Conservation (phyloP, 306 rosid genomes). For the Oemleria cerasiformis region DNA sequence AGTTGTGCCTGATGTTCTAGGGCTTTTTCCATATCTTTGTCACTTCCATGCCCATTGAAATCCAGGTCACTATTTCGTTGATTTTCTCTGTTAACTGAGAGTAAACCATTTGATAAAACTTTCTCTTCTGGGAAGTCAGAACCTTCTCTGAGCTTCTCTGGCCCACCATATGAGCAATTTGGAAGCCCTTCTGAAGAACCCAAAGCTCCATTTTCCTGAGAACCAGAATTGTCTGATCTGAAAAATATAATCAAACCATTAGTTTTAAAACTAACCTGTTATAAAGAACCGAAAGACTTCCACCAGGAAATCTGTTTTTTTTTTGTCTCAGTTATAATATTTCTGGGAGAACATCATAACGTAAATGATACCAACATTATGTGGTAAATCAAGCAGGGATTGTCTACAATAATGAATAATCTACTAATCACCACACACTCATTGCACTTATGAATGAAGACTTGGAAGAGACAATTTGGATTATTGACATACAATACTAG, state of each 20-base stretch:
- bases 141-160: constrained; percentile 35
- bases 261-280: background rate
- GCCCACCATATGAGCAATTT: constrained; percentile 34
- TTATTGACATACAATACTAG: no score
- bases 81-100: constrained; percentile 24
- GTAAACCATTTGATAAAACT: constrained; percentile 23
- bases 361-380: background rate
- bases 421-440: no score
- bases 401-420: background rate
- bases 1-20: constrained; percentile 73
- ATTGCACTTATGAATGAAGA: no score
- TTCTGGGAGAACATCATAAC: background rate
- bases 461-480: no score
- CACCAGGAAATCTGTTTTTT: background rate
- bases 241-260: constrained; percentile 15
- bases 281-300: background rate
- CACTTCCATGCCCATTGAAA: constrained; percentile 45
- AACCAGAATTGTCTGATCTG: constrained; percentile 46
- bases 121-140: constrained; percentile 45
- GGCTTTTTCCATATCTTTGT: constrained; percentile 68
- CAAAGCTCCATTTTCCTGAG: constrained; percentile 43
- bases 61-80: constrained; percentile 31
- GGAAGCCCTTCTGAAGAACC: constrained; percentile 46
- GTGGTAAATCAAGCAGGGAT: background rate
- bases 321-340: background rate